Conservation (phyloP, 2,329 filamentous ascomycete genomes). For the Aspergillus pseudonomiae region DNA sequence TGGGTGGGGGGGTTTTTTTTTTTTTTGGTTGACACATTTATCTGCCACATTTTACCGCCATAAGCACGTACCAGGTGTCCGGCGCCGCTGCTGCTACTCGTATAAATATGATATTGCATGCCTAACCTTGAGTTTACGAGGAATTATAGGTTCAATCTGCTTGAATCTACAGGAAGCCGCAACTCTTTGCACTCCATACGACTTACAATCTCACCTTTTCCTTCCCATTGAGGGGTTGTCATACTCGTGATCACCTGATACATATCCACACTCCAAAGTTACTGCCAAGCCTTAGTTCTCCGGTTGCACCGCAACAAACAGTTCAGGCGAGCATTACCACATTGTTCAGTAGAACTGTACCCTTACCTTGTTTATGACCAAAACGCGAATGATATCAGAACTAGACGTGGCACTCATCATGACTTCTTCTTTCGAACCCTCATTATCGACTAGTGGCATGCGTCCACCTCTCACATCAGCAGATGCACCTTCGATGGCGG, state of each 20-base stretch:
- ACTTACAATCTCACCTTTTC: background rate
- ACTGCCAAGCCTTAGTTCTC: slow-evolving; percentile 15
- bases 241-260: background rate
- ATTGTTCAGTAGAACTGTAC: background rate
- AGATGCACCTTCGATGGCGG: slow-evolving; percentile 62
- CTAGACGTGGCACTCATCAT: slow-evolving; percentile 18
- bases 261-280: background rate
- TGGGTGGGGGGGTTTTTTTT: background rate
- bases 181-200: background rate
- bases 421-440: slow-evolving; percentile 59
- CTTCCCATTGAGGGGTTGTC: background rate
- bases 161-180: background rate
- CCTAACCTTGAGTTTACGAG: too few relatives aligned
- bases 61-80: background rate
- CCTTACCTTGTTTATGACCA: background rate
- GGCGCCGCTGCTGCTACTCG: too few relatives aligned
- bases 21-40: background rate
- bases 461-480: slow-evolving; percentile 55
- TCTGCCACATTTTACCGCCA: slow-evolving; percentile 4
- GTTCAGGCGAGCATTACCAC: background rate
- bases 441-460: slow-evolving; percentile 57
- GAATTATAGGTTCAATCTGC: background rate
- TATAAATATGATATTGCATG: too few relatives aligned
- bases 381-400: background rate
- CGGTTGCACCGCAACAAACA: slow-evolving; percentile 36